Evolutionary conservation across 2,329 filamentous ascomycete species (phyloP).

Genomic region (Teratosphaeria pseudoeucalypti): DNA sequence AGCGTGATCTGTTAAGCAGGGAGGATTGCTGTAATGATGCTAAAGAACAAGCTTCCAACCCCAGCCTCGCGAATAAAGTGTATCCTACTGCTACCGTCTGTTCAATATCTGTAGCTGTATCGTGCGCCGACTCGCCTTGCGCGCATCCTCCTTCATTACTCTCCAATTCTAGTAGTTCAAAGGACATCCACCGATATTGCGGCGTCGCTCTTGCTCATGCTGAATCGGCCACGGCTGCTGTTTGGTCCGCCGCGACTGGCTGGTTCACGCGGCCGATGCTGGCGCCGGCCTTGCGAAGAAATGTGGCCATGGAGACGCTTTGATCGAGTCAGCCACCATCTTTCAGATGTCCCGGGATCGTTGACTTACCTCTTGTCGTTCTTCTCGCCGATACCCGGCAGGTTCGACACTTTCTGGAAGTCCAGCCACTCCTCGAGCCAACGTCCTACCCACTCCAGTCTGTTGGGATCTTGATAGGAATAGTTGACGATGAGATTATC

Average conservation of each 20-base stretch:
- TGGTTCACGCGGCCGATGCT: constrained; percentile 10
- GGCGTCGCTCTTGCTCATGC: not conserved
- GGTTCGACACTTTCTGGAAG: constrained; percentile 19
- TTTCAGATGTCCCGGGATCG: not conserved
- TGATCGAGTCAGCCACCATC: not conserved
- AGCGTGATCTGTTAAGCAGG: too few species aligned
- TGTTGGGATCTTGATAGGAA: constrained; percentile 24
- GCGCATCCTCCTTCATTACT: not conserved
- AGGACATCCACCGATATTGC: not conserved
- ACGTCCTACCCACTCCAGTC: constrained; percentile 23
- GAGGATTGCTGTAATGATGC: too few species aligned
- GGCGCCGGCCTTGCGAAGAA: constrained; percentile 16
- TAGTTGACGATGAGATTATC: constrained; percentile 29
- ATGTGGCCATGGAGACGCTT: constrained; percentile 17
- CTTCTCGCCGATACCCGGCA: constrained; percentile 22
- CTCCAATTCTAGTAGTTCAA: too few species aligned
- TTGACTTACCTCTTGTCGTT: constrained; percentile 12
- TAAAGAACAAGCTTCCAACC: too few species aligned
- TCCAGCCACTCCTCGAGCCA: constrained; percentile 28
- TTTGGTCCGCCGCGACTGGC: constrained; percentile 3
- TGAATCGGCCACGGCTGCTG: not conserved
- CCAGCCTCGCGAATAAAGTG: too few species aligned
- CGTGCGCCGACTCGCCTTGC: not conserved
- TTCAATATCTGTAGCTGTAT: too few species aligned
- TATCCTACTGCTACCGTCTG: too few species aligned